Evolutionary conservation across 2,329 filamentous ascomycete genomes (phyloP).

Genomic region (Phyllosticta capitalensis): DNA sequence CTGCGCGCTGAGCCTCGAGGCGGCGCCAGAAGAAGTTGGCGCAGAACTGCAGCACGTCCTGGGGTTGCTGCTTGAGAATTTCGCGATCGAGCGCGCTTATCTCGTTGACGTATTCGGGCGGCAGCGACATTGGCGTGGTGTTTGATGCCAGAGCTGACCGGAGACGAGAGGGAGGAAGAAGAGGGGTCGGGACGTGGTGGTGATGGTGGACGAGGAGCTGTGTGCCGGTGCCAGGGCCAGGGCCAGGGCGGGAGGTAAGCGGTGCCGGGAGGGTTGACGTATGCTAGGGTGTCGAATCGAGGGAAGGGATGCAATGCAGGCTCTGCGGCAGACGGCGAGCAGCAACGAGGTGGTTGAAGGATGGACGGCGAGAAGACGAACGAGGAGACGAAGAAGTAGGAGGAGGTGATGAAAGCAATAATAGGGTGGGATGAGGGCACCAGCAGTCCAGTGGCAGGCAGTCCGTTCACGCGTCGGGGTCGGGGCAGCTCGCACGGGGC

Average conservation of each 20-base stretch:
- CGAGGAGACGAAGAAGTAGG: not conserved
- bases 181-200: conserved; percentile 11
- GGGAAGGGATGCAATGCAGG: not conserved
- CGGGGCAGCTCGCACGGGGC: conserved; percentile 9
- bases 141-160: not conserved
- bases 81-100: conserved; percentile 55
- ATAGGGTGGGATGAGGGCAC: conserved; percentile 6
- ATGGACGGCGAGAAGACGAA: not conserved
- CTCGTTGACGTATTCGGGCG: conserved; percentile 43
- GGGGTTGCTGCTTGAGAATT: conserved; percentile 47
- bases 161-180: conserved; percentile 4
- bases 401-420: conserved; percentile 7
- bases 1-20: conserved; percentile 54
- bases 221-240: too few species aligned
- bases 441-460: too few species aligned
- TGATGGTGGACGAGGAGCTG: conserved; percentile 1
- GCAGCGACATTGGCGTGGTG: conserved; percentile 26
- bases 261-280: conserved; percentile 8
- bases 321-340: not conserved
- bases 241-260: not conserved
- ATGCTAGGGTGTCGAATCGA: conserved; percentile 8
- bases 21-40: conserved; percentile 58
- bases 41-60: conserved; percentile 61
- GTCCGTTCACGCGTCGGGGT: conserved; percentile 7
- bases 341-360: not conserved